Evolutionary conservation across 345 rosid genomes (phyloP).

Genomic region (sweet orange (Citrus sinensis)): DVS_A1.0 CM039163.1:37503001-37503500

Average conservation of each 20-base stretch:
- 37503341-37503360: too few species aligned
- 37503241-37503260: neutral
- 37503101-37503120: accelerated
- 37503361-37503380: too few species aligned
- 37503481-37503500: neutral
- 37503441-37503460: neutral
- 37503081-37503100: too few species aligned
- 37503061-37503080: too few species aligned
- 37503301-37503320: neutral
- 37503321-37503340: neutral
- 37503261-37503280: neutral
- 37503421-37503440: too few species aligned
- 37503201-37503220: neutral
- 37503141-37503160: neutral
- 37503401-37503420: too few species aligned
- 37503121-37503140: neutral
- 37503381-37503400: neutral
- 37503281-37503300: too few species aligned
- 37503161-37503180: neutral
- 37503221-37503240: neutral
- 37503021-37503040: too few species aligned
- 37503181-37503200: too few species aligned
- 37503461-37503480: neutral
- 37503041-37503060: too few species aligned
- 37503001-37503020: too few species aligned